Percentiles rank a stretch among this genome's conserved stretches.
phyloP scores from a whole-genome alignment of 2,329 filamentous ascomycete species.

The Monosporascus sp. region DNA sequence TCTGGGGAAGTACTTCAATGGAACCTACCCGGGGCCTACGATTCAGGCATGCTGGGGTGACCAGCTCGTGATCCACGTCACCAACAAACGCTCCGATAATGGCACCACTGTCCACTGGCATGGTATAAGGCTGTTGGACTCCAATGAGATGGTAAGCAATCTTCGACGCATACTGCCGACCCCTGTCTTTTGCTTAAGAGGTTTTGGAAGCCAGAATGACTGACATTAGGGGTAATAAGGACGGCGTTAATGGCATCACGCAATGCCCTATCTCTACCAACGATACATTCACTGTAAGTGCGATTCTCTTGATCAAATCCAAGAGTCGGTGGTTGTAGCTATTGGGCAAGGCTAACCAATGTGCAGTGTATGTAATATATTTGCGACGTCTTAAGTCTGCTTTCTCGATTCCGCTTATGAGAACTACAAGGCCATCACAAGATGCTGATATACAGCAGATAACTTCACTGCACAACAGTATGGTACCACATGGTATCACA shows the following conservation, averaged over 20 bases:
- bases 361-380: too few species aligned
- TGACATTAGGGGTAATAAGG: constrained; percentile 2
- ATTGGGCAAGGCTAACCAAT: too few species aligned
- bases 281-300: constrained; percentile 20
- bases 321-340: too few species aligned
- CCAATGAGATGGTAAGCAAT: constrained; percentile 16
- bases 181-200: not conserved
- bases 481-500: constrained; percentile 34
- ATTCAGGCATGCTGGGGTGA: constrained; percentile 26
- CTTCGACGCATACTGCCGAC: not conserved
- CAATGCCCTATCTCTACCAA: constrained; percentile 52
- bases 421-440: not conserved
- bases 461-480: constrained; percentile 30
- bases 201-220: not conserved
- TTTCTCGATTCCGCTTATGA: not conserved
- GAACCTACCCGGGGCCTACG: constrained; percentile 18
- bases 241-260: constrained; percentile 28
- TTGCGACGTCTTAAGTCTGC: too few species aligned
- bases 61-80: constrained; percentile 20
- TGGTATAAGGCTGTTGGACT: constrained; percentile 26
- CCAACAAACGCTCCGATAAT: constrained; percentile 15
- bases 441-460: constrained; percentile 16
- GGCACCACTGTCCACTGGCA: constrained; percentile 32
- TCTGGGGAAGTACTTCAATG: constrained; percentile 17
- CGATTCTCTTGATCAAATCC: too few species aligned